A percentile compares a stretch with the other conserved stretches of the same genome.
Evolutionary conservation across 2,329 filamentous ascomycete species (phyloP).

Genomic region (Aplosporella prunicola): DNA sequence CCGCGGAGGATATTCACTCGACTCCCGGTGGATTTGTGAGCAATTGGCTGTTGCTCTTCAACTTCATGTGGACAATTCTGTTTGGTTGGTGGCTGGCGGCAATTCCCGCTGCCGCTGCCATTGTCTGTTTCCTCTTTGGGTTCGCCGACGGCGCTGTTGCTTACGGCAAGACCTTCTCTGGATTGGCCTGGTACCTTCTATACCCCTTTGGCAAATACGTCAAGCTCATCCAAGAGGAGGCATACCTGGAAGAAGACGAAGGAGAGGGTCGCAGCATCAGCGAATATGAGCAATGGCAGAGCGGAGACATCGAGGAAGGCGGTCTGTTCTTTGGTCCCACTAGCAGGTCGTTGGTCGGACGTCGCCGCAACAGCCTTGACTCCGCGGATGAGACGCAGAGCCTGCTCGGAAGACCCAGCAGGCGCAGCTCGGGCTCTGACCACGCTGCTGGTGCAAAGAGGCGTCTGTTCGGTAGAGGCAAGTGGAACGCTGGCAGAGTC

Average conservation of each 20-base stretch:
- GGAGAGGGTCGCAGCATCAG: conserved; percentile 95
- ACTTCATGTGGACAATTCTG: conserved; percentile 77
- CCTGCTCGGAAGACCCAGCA: conserved; percentile 60
- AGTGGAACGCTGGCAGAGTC: conserved; percentile 91
- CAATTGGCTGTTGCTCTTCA: conserved; percentile 77
- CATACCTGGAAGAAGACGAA: conserved; percentile 87
- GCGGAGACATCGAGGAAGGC: conserved; percentile 89
- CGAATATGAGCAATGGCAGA: conserved; percentile 99
- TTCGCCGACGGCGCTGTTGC: conserved; percentile 69
- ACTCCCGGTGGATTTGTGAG: conserved; percentile 81
- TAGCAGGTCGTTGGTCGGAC: conserved; percentile 71
- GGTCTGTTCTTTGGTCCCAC: conserved; percentile 86
- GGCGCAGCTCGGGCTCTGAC: conserved; percentile 37
- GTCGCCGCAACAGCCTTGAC: conserved; percentile 79
- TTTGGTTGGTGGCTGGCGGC: conserved; percentile 96
- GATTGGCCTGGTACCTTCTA: conserved; percentile 75
- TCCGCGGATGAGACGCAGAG: conserved; percentile 85
- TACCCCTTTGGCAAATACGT: conserved; percentile 98
- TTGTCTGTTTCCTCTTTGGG: conserved; percentile 70
- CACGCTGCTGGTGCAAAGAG: conserved; percentile 39
- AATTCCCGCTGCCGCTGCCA: conserved; percentile 62
- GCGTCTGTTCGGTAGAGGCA: conserved; percentile 83
- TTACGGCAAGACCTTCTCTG: conserved; percentile 78
- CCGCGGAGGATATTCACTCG: conserved; percentile 94
- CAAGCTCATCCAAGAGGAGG: conserved; percentile 84